phyloP scores from a whole-genome alignment of 305 asterid species.

The Fraxinus baroniana region DNA sequence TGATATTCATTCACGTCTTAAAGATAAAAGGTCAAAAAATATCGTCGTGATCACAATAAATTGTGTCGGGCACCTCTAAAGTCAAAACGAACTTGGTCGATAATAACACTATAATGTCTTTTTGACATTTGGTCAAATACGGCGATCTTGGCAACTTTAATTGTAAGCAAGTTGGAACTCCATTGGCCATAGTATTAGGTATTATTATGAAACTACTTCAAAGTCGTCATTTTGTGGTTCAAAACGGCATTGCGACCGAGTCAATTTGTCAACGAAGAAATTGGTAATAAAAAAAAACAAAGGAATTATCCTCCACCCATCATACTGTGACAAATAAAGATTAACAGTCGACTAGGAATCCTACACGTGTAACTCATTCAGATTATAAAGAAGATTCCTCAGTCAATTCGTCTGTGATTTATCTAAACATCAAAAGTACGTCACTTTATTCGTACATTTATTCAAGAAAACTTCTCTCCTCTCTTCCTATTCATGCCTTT shows the following conservation, averaged over 20 bases:
- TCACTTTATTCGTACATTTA: not conserved
- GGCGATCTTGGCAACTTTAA: not conserved
- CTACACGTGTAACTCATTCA: slow-evolving; percentile 10
- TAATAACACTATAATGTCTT: not conserved
- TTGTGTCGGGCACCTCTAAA: not conserved
- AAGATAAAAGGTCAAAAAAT: not conserved
- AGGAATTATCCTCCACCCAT: not conserved
- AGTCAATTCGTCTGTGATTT: slow-evolving; percentile 23
- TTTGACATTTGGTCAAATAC: not conserved
- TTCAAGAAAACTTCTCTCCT: slow-evolving; percentile 14
- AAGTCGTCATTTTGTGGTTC: not conserved
- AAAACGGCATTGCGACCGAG: not conserved
- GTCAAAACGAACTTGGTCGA: not conserved
- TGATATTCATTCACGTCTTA: not conserved
- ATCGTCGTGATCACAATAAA: not conserved
- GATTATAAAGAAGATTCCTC: not conserved
- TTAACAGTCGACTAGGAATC: not conserved
- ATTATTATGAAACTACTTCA: not conserved
- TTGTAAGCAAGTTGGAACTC: not conserved
- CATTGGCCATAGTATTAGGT: not conserved
- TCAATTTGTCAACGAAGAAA: slow-evolving; percentile 32
- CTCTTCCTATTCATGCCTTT: not conserved
- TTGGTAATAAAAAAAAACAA: slow-evolving; percentile 1
- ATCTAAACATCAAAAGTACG: not conserved
- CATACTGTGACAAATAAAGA: not conserved